Evolutionary conservation across 108 stramenopile genomes (phyloP).

Genomic region (Thalassiosira profunda): DNA sequence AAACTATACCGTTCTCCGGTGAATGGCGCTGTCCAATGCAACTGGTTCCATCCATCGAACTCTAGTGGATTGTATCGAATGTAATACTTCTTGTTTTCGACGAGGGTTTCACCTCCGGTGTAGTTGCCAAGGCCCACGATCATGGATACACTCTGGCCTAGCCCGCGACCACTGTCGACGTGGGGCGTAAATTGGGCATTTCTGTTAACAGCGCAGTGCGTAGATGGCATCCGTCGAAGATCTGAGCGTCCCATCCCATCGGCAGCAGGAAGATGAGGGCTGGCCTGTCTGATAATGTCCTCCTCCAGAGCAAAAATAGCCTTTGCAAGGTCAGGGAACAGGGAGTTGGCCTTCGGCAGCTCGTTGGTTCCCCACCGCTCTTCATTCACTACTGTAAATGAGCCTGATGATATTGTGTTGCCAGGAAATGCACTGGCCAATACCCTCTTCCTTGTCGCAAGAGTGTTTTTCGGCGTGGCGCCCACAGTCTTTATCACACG

Average conservation of each 20-base stretch:
- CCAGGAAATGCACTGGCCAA: slow-evolving; percentile 25
- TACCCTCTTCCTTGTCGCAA: slow-evolving; percentile 28
- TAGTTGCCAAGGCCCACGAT: slow-evolving; percentile 95
- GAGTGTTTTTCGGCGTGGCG: slow-evolving; percentile 17
- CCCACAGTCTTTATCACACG: slow-evolving; percentile 50
- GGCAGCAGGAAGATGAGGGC: slow-evolving; percentile 61
- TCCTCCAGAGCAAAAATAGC: slow-evolving; percentile 89
- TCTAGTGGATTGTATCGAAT: slow-evolving; percentile 88
- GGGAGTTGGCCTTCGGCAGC: slow-evolving; percentile 65
- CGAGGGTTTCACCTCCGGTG: slow-evolving; percentile 77
- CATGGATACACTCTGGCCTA: slow-evolving; percentile 81
- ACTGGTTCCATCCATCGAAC: slow-evolving; percentile 92
- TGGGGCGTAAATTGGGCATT: slow-evolving; percentile 95
- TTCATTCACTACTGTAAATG: slow-evolving; percentile 73
- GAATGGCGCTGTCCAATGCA: slow-evolving; percentile 92
- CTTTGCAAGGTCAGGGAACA: slow-evolving; percentile 92
- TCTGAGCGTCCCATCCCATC: slow-evolving; percentile 88
- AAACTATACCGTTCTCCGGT: slow-evolving; percentile 89
- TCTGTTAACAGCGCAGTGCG: slow-evolving; percentile 92
- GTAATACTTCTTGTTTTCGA: slow-evolving; percentile 73
- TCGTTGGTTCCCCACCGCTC: slow-evolving; percentile 27
- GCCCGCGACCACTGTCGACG: slow-evolving; percentile 89
- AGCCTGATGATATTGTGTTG: slow-evolving; percentile 47
- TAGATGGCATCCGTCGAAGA: slow-evolving; percentile 65
- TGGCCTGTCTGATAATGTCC: slow-evolving; percentile 19